phyloP scores from a whole-genome alignment of 1,284 basidiomycete species.

The Chondrostereum purpureum region DNA sequence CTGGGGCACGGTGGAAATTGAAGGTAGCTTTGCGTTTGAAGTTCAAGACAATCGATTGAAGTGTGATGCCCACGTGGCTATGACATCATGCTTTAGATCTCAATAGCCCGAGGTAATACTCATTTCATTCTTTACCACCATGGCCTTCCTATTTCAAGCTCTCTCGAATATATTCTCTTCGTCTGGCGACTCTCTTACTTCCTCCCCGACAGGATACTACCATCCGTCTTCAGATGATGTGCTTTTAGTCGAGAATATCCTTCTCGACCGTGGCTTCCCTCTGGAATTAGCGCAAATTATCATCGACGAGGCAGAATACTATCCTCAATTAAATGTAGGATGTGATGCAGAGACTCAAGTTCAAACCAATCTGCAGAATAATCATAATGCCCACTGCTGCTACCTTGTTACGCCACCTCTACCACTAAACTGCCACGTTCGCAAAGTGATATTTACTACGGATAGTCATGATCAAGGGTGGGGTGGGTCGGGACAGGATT shows the following conservation, averaged over 20 bases:
- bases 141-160: too few species aligned
- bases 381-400: slow-evolving; percentile 22
- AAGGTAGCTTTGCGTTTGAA: too few species aligned
- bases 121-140: too few species aligned
- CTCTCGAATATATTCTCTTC: too few species aligned
- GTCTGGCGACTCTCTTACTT: too few species aligned
- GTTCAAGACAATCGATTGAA: too few species aligned
- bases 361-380: slow-evolving; percentile 9
- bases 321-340: slow-evolving; percentile 16
- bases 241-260: slow-evolving; percentile 10
- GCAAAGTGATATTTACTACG: slow-evolving; percentile 19
- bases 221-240: slow-evolving; percentile 20
- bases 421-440: slow-evolving; percentile 15
- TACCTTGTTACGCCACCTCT: slow-evolving; percentile 27
- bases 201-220: too few species aligned
- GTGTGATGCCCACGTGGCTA: too few species aligned
- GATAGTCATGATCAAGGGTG: slow-evolving; percentile 27
- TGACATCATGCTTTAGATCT: too few species aligned
- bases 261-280: slow-evolving; percentile 19
- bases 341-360: not conserved
- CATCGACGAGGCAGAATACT: slow-evolving; percentile 23
- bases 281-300: slow-evolving; percentile 23
- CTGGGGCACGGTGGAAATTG: too few species aligned
- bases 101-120: too few species aligned
- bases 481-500: slow-evolving; percentile 17